Conservation (phyloP, 805 yeast genomes). For the Saccharomycopsis fodiens region DNA sequence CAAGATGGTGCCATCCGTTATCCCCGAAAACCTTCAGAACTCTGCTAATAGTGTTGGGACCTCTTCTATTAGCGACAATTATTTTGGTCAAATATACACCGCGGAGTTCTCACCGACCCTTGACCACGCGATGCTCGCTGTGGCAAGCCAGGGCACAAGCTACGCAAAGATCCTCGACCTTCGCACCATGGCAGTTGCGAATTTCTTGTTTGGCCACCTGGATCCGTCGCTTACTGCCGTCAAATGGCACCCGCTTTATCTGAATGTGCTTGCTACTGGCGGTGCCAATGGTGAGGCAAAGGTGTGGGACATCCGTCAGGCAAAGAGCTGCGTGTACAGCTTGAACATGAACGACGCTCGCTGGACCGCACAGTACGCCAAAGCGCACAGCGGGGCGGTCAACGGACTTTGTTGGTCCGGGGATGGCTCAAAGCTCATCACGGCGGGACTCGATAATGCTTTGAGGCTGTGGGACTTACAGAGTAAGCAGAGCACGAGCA, state of each 20-base stretch:
- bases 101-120: constrained; percentile 46
- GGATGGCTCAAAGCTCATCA: constrained; percentile 51
- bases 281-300: constrained; percentile 75
- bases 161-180: constrained; percentile 65
- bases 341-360: constrained; percentile 48
- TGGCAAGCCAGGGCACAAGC: constrained; percentile 58
- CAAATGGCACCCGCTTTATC: constrained; percentile 66
- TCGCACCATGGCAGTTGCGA: constrained; percentile 65
- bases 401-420: constrained; percentile 76
- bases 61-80: constrained; percentile 39
- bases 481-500: background rate
- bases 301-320: constrained; percentile 79
- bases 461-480: constrained; percentile 69
- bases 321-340: constrained; percentile 53
- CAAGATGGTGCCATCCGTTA: constrained; percentile 10
- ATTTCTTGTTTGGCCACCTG: constrained; percentile 47
- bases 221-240: constrained; percentile 4
- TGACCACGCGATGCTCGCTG: constrained; percentile 49
- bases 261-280: constrained; percentile 65
- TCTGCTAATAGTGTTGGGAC: background rate
- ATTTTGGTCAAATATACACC: constrained; percentile 30
- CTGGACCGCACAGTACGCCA: constrained; percentile 23
- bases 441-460: constrained; percentile 76
- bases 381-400: constrained; percentile 59
- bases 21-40: background rate